Conservation (phyloP, 257 asterid genomes). For the Avicennia marina region DNA sequence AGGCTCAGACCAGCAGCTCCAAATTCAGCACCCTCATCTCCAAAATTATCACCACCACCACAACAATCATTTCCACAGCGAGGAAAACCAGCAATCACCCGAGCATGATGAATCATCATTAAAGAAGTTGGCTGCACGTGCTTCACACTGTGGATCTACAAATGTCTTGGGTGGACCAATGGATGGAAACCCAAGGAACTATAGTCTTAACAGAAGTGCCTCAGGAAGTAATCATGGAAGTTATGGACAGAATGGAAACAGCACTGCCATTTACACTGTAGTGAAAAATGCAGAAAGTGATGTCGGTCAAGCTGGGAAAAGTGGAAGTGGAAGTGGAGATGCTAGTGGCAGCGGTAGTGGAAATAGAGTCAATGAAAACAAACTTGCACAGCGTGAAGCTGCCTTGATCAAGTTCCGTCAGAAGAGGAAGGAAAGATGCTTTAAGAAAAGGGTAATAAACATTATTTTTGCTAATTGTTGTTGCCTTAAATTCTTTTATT, state of each 20-base stretch:
- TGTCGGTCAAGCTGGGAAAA: constrained; percentile 48
- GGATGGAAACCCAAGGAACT: constrained; percentile 35
- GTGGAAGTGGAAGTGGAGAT: constrained; percentile 46
- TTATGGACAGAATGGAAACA: constrained; percentile 49
- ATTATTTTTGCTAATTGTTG: neutral
- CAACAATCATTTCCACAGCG: constrained; percentile 29
- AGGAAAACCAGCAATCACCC: constrained; percentile 30
- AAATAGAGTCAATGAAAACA: constrained; percentile 41
- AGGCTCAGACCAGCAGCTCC: constrained; percentile 30
- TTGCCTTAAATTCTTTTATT: constrained; percentile 5
- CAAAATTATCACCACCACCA: constrained; percentile 31
- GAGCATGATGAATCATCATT: constrained; percentile 36
- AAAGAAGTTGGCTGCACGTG: constrained; percentile 43
- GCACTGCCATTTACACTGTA: constrained; percentile 37
- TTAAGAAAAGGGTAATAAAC: constrained; percentile 52
- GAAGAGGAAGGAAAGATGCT: constrained; percentile 76
- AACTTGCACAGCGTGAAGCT: constrained; percentile 54
- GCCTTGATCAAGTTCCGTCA: constrained; percentile 68
- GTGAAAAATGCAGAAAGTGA: constrained; percentile 53
- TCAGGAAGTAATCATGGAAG: constrained; percentile 73
- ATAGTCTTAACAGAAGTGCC: constrained; percentile 54
- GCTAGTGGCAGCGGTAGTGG: constrained; percentile 48
- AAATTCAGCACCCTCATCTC: constrained; percentile 35
- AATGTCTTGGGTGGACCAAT: constrained; percentile 37
- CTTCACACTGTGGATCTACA: constrained; percentile 42